Evolutionary conservation across 2,329 filamentous ascomycete species (phyloP).

Genomic region (Cordyceps tenuipes): DNA sequence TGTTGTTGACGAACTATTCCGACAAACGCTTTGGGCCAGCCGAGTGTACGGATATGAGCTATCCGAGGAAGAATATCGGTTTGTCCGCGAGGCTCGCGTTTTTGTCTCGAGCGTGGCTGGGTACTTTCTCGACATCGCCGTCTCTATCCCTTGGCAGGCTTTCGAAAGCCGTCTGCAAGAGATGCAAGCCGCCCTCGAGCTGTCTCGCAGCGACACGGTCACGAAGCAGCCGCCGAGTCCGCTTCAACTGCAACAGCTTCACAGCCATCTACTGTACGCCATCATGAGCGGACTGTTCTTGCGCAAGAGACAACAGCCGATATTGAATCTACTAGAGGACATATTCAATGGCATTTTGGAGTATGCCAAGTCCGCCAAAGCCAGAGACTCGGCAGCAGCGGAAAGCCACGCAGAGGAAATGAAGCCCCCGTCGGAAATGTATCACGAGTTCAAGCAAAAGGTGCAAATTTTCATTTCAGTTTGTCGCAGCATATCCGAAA

Average conservation of each 20-base stretch:
- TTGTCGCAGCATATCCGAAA: constrained; percentile 59
- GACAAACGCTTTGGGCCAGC: constrained; percentile 36
- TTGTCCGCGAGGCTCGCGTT: constrained; percentile 70
- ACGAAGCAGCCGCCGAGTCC: constrained; percentile 40
- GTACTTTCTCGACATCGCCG: constrained; percentile 74
- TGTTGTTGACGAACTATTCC: constrained; percentile 58
- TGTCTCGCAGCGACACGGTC: not conserved
- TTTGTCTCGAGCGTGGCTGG: constrained; percentile 65
- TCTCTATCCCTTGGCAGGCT: constrained; percentile 61
- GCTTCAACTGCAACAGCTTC: constrained; percentile 57
- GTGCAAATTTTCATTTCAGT: constrained; percentile 66
- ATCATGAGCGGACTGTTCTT: constrained; percentile 69
- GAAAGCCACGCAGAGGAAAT: constrained; percentile 14
- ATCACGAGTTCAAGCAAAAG: constrained; percentile 61
- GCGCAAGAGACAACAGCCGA: constrained; percentile 64
- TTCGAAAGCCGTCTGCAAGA: constrained; percentile 56
- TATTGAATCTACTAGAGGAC: constrained; percentile 65
- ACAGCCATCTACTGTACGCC: constrained; percentile 64
- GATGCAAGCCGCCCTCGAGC: constrained; percentile 15
- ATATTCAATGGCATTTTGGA: constrained; percentile 65
- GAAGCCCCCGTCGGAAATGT: constrained; percentile 37
- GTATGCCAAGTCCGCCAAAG: constrained; percentile 50
- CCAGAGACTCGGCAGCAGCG: constrained; percentile 27
- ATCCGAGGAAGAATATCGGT: constrained; percentile 37
- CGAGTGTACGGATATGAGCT: constrained; percentile 20